Base-by-base conservation (phyloP, 306 rosid genomes). In the Gleditsia sinensis region DNA sequence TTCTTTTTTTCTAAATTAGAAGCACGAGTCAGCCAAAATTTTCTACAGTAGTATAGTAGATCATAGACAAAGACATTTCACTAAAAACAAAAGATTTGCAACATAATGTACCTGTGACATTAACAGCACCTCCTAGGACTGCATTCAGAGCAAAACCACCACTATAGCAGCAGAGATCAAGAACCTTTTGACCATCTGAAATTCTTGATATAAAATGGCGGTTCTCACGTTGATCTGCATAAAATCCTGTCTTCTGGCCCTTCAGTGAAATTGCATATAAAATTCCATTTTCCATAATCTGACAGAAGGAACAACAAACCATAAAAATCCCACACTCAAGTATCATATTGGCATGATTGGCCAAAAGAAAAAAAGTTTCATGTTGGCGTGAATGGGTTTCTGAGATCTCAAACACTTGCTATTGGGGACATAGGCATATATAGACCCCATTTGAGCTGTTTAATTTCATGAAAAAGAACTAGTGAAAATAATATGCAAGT, bases 231-330 rank as follows among this genome's bases (percentile, higher is more conserved):
- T 94, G 97, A 83, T 91, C 97, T n/a, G 94, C 95, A 76, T 94
- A 91, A 74, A 94, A 94, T 74, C 97, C 97, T 2, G 97, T 94
- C 87, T 94, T 94, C 84, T 94, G 98, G 19, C 97, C 98, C 37
- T 85, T 91, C 25, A 91, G 84, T 68, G 96, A 94, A 83, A 94
- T 85, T 43, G 96, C 74, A 78, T 91, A 91, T 13, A 37, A 78
- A 73, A 91, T 85, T 68, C 85, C 93, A 75, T 90, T 94, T 82
- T 94, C 98, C 63, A 67, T 66, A 37, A 91, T 89, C 98, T 94
- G 79, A 40, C 67, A 76, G 42, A 75, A 12, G 48, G 54, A 24
- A 74, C 45, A 63, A 46, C 79, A 51, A 28, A 48, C 72, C 68
- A 49, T 67, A 14, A 81, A 61, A 72, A 7, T 36, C 37, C n/a